Evolutionary conservation across 139 green algal species (phyloP).

Genomic region (Volvox africanus): DNA sequence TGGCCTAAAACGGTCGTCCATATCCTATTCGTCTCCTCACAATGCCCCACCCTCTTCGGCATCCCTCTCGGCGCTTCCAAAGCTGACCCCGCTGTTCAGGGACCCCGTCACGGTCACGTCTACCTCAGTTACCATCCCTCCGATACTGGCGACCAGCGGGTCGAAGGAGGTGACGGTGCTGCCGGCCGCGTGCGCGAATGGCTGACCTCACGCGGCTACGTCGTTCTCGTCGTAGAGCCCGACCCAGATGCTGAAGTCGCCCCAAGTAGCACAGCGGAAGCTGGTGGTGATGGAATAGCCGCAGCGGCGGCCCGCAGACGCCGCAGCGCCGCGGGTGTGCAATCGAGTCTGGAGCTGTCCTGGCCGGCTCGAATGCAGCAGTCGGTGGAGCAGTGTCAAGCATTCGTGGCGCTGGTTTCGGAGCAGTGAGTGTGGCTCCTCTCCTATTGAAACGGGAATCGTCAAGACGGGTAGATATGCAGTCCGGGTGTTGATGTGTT

Average conservation of each 20-base stretch:
- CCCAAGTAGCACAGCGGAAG: neutral
- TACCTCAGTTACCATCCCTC: slow-evolving; percentile 16
- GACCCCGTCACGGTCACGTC: neutral
- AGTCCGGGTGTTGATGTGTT: too few species aligned
- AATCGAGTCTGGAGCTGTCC: neutral
- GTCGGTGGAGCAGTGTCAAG: slow-evolving; percentile 7
- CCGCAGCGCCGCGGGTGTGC: neutral
- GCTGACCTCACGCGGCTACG: slow-evolving; percentile 10
- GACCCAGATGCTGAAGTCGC: neutral
- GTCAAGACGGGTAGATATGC: too few species aligned
- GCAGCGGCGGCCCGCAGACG: neutral
- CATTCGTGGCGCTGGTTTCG: slow-evolving; percentile 32
- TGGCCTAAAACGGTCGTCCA: too few species aligned
- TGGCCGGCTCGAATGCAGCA: slow-evolving; percentile 4
- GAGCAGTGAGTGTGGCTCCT: slow-evolving; percentile 1
- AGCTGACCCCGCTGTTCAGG: neutral
- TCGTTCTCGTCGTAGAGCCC: neutral
- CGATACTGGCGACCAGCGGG: neutral
- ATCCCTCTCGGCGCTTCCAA: neutral
- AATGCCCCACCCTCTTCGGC: too few species aligned
- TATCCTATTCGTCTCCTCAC: too few species aligned
- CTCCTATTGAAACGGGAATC: too few species aligned
- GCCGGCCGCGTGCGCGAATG: slow-evolving; percentile 8
- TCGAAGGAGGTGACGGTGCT: slow-evolving; percentile 9
- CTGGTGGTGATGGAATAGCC: neutral